phyloP scores from a whole-genome alignment of 2,329 filamentous ascomycete genomes.

The Metarhizium sp. region DNA sequence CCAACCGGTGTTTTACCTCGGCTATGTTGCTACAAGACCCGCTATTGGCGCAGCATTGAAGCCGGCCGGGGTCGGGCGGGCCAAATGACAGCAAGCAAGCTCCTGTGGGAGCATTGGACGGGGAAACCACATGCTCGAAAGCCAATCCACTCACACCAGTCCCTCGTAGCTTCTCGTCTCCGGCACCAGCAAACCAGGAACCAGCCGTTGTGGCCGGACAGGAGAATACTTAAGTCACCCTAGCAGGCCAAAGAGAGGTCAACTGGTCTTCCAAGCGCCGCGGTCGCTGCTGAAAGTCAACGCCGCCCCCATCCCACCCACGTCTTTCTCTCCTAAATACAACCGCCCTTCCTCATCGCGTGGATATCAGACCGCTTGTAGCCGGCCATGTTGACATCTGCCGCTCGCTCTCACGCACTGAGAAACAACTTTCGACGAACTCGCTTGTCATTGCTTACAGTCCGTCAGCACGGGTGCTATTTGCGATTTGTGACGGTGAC shows the following conservation, averaged over 20 bases:
- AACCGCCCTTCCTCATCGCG: neutral
- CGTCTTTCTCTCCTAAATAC: neutral
- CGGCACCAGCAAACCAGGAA: neutral
- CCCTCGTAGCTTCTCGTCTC: neutral
- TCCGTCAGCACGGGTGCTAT: neutral
- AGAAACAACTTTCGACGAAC: conserved; percentile 24
- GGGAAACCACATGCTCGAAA: too few relatives aligned
- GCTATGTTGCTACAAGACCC: neutral
- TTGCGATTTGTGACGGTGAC: neutral
- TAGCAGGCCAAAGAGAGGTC: neutral
- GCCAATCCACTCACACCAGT: neutral
- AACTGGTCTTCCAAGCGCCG: neutral
- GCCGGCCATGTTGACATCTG: conserved; percentile 26
- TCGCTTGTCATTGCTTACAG: conserved; percentile 11
- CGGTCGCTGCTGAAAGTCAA: conserved; percentile 2
- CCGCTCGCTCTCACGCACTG: conserved; percentile 21
- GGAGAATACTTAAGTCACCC: neutral
- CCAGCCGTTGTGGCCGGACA: neutral
- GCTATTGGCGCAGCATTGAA: neutral
- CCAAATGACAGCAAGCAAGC: neutral
- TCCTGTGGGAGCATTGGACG: too few relatives aligned
- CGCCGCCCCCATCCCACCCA: neutral
- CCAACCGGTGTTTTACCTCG: conserved; percentile 2
- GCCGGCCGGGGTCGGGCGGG: neutral
- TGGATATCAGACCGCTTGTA: conserved; percentile 1